Evolutionary conservation across 208 protist species (phyloP).

Genomic region (Trypanosoma avium): DNA sequence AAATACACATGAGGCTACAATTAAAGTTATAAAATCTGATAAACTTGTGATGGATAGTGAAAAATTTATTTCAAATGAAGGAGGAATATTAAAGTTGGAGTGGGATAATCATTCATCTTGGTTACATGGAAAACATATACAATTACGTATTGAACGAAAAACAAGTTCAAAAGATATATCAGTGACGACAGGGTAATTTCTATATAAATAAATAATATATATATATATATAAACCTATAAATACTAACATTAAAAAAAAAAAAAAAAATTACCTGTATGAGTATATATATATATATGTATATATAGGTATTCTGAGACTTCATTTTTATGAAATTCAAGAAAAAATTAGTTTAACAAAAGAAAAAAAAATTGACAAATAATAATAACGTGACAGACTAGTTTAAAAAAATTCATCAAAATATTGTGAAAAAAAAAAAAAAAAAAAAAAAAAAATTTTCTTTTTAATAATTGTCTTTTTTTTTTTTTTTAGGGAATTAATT

Average conservation of each 20-base stretch:
- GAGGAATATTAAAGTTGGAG: constrained; percentile 36
- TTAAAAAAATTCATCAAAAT: background rate
- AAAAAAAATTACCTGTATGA: background rate
- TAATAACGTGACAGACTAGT: too few species aligned
- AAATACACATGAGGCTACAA: background rate
- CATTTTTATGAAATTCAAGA: too few species aligned
- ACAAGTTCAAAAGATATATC: background rate
- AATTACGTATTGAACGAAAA: constrained; percentile 17
- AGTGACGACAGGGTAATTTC: background rate
- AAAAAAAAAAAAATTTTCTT: background rate
- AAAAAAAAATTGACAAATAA: too few species aligned
- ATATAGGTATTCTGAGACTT: constrained; percentile 5
- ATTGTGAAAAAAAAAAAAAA: background rate
- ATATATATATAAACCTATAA: constrained; percentile 1
- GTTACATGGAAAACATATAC: constrained; percentile 40
- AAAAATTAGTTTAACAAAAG: too few species aligned
- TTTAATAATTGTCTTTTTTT: background rate
- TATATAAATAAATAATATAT: background rate
- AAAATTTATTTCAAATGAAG: constrained; percentile 22
- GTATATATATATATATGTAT: constrained; percentile 8
- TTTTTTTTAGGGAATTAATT: too few species aligned
- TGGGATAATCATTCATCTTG: constrained; percentile 51
- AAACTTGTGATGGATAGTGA: constrained; percentile 30
- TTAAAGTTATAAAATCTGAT: constrained; percentile 25
- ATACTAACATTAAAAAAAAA: background rate